Conservation (phyloP, 164 flowering plant genomes). For the Kalanchoe fedtschenkoi region DNA sequence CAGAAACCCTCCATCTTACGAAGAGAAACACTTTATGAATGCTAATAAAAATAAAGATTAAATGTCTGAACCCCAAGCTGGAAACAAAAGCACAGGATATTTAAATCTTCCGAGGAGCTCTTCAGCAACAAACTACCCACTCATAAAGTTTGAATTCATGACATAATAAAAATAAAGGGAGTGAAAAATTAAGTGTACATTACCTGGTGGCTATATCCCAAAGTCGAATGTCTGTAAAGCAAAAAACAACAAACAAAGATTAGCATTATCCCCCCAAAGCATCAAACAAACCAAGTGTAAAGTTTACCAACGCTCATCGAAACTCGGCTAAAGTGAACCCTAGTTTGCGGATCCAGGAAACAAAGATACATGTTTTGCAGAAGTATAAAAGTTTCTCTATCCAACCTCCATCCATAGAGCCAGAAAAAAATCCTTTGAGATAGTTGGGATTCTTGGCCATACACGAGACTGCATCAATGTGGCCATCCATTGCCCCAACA, state of each 20-base stretch:
- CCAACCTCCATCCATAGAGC: constrained; percentile 95
- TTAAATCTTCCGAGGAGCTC: no score
- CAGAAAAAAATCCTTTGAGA: constrained; percentile 84
- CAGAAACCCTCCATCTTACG: no score
- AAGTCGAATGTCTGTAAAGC: constrained; percentile 77
- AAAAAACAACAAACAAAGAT: not conserved
- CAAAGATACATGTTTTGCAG: not conserved
- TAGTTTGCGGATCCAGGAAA: no score
- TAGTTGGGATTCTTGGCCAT: constrained; percentile 91
- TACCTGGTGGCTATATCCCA: constrained; percentile 95
- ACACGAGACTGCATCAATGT: constrained; percentile 65
- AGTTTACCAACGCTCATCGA: no score
- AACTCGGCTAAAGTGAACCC: no score
- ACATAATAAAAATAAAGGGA: not conserved
- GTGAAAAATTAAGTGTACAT: not conserved
- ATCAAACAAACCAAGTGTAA: no score
- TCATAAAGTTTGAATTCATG: not conserved
- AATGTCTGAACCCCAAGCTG: no score
- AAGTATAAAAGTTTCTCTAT: not conserved
- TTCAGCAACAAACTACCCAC: not conserved
- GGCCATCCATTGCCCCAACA: constrained; percentile 92
- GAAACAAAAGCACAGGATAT: no score
- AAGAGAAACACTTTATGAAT: no score
- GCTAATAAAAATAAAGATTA: no score
- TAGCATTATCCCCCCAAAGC: not conserved